Percentiles rank a stretch among this genome's conserved stretches.
These are phyloP conservation scores for Adansonia rubrostipa DNA, from an alignment of 441 rosid species.

Conservation along the genomic window DNA sequence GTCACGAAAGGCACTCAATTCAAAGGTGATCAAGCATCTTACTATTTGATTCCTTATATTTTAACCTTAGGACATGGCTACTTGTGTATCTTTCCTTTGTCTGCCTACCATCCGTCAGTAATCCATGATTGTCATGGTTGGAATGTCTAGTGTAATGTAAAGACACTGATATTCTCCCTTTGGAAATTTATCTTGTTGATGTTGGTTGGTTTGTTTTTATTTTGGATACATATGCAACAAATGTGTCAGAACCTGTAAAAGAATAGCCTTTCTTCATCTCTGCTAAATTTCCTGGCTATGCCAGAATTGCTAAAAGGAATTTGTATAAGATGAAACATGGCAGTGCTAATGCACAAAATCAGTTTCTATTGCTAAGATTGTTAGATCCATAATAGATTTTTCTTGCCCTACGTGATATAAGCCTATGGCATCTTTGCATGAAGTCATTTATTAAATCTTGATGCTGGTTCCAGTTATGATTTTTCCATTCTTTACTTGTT, in stretches of 20 bases:
- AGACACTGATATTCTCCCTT: neutral
- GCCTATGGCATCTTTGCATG: neutral
- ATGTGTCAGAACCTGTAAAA: neutral
- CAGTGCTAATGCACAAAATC: neutral
- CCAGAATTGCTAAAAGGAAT: neutral
- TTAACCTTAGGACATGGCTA: neutral
- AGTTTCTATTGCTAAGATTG: conserved; percentile 13
- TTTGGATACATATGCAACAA: neutral
- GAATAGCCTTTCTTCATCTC: neutral
- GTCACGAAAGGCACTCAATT: neutral
- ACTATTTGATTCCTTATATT: neutral
- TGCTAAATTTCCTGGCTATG: neutral
- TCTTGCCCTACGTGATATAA: neutral
- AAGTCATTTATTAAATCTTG: neutral
- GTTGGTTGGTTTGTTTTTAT: neutral
- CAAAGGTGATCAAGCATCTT: neutral
- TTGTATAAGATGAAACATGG: neutral
- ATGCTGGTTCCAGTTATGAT: neutral
- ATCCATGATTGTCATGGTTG: neutral
- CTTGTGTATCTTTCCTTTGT: neutral
- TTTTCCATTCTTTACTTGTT: conserved; percentile 16
- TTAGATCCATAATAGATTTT: neutral
- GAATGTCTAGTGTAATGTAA: neutral
- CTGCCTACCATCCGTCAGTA: neutral
- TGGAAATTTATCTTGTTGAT: neutral